These are phyloP conservation scores for Backusella luteola DNA, from an alignment of 192 early-diverging fungal genomes.

Conservation along the genomic window DNA sequence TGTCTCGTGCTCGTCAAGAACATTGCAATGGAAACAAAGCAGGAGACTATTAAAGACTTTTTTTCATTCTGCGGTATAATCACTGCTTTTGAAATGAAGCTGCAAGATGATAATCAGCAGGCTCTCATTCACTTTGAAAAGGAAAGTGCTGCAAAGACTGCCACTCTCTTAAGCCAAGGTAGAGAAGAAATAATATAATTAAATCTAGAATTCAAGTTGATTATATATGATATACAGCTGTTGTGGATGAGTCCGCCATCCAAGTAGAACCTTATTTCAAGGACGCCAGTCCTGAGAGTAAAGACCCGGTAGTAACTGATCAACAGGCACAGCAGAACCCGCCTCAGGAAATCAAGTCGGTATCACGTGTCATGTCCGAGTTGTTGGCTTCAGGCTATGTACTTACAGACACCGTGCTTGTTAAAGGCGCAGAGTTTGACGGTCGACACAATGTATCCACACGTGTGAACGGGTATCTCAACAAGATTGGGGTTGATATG, in stretches of 20 bases:
- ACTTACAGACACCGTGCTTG: constrained; percentile 55
- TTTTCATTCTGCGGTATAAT: constrained; percentile 61
- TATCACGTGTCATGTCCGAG: constrained; percentile 54
- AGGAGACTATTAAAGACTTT: constrained; percentile 55
- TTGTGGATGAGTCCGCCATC: constrained; percentile 55
- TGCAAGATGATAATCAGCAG: constrained; percentile 36
- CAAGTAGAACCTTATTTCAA: constrained; percentile 46
- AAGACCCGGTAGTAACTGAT: not conserved
- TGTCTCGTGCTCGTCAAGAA: constrained; percentile 47
- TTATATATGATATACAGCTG: constrained; percentile 20
- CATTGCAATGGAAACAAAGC: constrained; percentile 44
- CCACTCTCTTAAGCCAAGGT: constrained; percentile 48
- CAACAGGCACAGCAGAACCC: not conserved
- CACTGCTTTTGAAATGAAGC: constrained; percentile 47
- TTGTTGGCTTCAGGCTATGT: constrained; percentile 65
- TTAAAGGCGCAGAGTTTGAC: constrained; percentile 60
- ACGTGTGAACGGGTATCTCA: constrained; percentile 24
- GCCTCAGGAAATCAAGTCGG: constrained; percentile 33
- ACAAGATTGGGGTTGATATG: constrained; percentile 14
- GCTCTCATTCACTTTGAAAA: constrained; percentile 51
- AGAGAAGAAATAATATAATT: not conserved
- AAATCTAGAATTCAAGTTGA: not conserved
- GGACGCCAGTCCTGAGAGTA: not conserved
- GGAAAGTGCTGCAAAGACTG: constrained; percentile 56
- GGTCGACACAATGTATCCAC: constrained; percentile 46